Evolutionary conservation across 148 eudicot species (phyloP), one percentile per base, ranked within the genome.

Genomic region (Persicaria tinctoria): DNA sequence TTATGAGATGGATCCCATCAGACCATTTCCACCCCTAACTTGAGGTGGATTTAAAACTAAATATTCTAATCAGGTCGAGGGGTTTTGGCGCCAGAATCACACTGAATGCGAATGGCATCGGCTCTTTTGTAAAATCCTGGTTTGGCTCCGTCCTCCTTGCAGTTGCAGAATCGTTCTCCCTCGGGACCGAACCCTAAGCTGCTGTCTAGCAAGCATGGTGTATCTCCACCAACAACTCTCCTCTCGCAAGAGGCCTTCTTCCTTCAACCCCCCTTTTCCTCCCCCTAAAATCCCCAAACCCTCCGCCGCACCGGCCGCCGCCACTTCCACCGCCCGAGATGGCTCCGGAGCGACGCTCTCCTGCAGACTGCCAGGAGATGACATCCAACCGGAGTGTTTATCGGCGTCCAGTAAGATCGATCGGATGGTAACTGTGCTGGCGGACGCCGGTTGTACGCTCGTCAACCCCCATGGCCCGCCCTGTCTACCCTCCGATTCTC

Each of bases 401-500:
- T 27, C 41, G 38, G 74, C 86, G 20, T 41, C 70, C 0, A 66
- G 12, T 66, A 46, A 70, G 74, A 47, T 85, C 32, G 82, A 87
- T 8, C 75, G 72, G 55, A 76, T 83, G 85, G 75, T 74, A 4
- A 60, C 88, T 4, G 78, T 85, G 64, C 80, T 87, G 20, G 88
- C 90, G 0, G 85, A 83, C 44, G 86, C 88, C 41, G 90, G 90
- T 0, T 87, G 90, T 78, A 85, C 90, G 10, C 83, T 87, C 20
- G 76, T 81, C 32, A 83, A 83, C 72, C 75, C 87, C 17, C 48
- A 79, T 5, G 87, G 85, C 6, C 87, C 89, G 8, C 87, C 85
- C 5, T 82, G 75, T 45, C 83, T 87, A 60, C 88, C 88, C 16
- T 74, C 82, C 73, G 87, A 87, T 73, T 46, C 63, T 16, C 78